Evolutionary conservation across 1,284 basidiomycete genomes (phyloP).

Genomic region (Ceratobasidium papillatum): DNA sequence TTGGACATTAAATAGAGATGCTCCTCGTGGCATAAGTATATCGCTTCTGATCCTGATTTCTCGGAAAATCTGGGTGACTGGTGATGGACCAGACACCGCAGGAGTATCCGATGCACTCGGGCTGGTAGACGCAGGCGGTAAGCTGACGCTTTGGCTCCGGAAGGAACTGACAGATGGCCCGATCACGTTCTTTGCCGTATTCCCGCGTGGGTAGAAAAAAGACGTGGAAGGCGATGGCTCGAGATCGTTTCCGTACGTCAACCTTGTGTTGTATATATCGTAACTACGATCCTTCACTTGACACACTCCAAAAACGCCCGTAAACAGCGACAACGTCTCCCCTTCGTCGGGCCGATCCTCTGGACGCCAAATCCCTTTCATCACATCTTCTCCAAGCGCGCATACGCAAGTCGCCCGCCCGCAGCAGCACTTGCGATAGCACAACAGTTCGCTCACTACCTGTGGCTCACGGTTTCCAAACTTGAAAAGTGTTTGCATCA

Average conservation of each 20-base stretch:
- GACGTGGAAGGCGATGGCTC: background rate
- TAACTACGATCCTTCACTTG: background rate
- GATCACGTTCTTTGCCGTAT: background rate
- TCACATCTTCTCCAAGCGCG: background rate
- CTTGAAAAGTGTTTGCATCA: background rate
- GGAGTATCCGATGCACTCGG: too few relatives aligned
- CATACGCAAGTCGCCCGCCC: slow-evolving; percentile 19
- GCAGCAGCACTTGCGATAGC: slow-evolving; percentile 12
- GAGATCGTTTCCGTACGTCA: too few relatives aligned
- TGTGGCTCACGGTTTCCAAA: background rate
- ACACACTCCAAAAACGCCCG: slow-evolving; percentile 1
- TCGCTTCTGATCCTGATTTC: background rate
- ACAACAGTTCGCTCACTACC: slow-evolving; percentile 7
- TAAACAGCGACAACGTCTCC: background rate
- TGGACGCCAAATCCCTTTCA: background rate
- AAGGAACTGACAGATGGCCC: background rate
- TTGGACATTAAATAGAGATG: background rate
- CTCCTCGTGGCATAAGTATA: slow-evolving; percentile 5
- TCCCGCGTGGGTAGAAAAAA: background rate
- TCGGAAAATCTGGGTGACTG: too few relatives aligned
- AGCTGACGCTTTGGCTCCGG: too few relatives aligned
- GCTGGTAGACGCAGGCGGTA: too few relatives aligned
- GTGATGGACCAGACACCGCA: too few relatives aligned
- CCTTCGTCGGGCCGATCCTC: slow-evolving; percentile 1
- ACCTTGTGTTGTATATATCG: background rate